phyloP scores from a whole-genome alignment of 352 stramenopile species.

The Phytophthora hibernalis region DNA sequence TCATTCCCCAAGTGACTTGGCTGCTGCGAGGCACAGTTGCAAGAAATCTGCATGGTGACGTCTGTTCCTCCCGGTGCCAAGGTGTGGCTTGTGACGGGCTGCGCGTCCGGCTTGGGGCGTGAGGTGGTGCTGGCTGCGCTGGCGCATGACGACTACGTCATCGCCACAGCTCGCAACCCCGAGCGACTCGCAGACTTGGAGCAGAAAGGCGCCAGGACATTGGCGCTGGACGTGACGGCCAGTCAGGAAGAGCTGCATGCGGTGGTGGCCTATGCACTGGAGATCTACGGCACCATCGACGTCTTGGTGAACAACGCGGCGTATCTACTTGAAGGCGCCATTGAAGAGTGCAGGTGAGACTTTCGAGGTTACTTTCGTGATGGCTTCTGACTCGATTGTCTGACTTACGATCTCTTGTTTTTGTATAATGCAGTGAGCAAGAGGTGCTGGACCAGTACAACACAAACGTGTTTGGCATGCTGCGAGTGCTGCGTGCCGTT shows the following conservation, averaged over 20 bases:
- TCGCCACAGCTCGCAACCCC: slow-evolving; percentile 44
- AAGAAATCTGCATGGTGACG: slow-evolving; percentile 13
- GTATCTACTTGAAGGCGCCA: slow-evolving; percentile 44
- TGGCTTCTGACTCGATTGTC: slow-evolving; percentile 31
- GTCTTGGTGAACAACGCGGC: slow-evolving; percentile 56
- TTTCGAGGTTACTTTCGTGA: slow-evolving; percentile 20
- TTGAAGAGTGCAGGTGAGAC: slow-evolving; percentile 49
- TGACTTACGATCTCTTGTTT: slow-evolving; percentile 29
- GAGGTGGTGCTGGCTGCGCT: slow-evolving; percentile 48
- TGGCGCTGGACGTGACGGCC: slow-evolving; percentile 48
- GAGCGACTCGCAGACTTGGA: slow-evolving; percentile 35
- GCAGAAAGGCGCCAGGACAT: slow-evolving; percentile 34
- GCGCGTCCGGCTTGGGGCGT: slow-evolving; percentile 41
- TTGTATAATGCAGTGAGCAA: slow-evolving; percentile 32
- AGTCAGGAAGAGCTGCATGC: slow-evolving; percentile 35
- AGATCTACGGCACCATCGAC: slow-evolving; percentile 40
- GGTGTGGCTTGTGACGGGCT: slow-evolving; percentile 53
- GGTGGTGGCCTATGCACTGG: slow-evolving; percentile 27
- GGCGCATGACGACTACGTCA: slow-evolving; percentile 41
- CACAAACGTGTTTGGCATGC: slow-evolving; percentile 57
- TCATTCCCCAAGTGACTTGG: slow-evolving; percentile 24
- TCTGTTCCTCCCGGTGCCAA: slow-evolving; percentile 28
- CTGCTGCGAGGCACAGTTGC: no score
- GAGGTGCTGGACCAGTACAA: slow-evolving; percentile 50
- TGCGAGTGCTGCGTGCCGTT: slow-evolving; percentile 40